A percentile compares a stretch with the other conserved stretches of the same genome.
These are phyloP conservation scores for Thamnidium elegans DNA, from an alignment of 192 early-diverging fungal genomes.

Conservation along the genomic window DNA sequence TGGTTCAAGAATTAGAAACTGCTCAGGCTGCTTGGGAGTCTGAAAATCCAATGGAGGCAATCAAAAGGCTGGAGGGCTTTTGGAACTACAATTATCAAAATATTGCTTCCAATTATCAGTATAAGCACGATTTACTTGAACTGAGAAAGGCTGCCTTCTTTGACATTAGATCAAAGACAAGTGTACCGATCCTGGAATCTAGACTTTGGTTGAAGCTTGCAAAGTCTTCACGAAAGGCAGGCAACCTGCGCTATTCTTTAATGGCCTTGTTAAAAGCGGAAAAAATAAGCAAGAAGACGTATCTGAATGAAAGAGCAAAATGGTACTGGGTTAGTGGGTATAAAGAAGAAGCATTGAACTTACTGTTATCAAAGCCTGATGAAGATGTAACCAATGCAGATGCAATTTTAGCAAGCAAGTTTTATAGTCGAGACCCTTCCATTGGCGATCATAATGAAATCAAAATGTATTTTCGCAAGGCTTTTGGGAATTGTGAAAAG, in stretches of 20 bases:
- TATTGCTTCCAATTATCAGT: neutral
- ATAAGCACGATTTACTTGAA: neutral
- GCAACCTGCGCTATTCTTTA: neutral
- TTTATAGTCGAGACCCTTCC: neutral
- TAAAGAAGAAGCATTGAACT: neutral
- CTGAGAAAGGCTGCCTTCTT: constrained; percentile 13
- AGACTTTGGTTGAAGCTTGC: neutral
- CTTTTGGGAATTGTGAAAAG: neutral
- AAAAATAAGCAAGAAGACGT: neutral
- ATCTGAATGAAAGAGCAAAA: constrained; percentile 1
- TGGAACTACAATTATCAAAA: neutral
- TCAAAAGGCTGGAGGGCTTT: neutral
- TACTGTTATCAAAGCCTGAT: neutral
- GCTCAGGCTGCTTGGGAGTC: constrained; percentile 4
- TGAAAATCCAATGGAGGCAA: neutral
- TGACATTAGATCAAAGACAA: constrained; percentile 1
- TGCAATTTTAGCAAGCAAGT: neutral
- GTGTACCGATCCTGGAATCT: too few relatives aligned
- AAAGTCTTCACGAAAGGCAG: neutral
- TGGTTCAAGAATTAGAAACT: constrained; percentile 65
- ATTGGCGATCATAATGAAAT: neutral
- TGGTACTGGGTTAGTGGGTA: neutral
- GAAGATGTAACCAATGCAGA: neutral
- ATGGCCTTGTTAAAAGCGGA: neutral
- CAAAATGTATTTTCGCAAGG: too few relatives aligned